Conservation (phyloP, 352 stramenopile genomes). For the Pythium brassicae region DNA sequence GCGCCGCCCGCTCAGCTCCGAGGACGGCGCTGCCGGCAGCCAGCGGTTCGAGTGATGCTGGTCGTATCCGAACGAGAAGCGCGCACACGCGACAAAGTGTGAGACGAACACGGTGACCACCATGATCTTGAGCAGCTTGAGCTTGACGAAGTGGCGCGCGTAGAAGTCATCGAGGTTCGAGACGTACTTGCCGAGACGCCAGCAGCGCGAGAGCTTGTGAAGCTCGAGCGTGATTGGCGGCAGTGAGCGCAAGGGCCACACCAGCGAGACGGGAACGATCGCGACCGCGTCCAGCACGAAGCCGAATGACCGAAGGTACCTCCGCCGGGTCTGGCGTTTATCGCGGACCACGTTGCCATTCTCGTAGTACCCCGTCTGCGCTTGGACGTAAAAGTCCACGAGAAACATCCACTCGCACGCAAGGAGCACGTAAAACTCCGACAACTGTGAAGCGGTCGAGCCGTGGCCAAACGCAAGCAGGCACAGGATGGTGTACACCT, state of each 20-base stretch:
- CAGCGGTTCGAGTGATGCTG: slow-evolving; percentile 39
- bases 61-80: slow-evolving; percentile 59
- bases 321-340: slow-evolving; percentile 22
- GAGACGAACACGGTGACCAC: slow-evolving; percentile 46
- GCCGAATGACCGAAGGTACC: slow-evolving; percentile 42
- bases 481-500: slow-evolving; percentile 53
- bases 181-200: slow-evolving; percentile 40
- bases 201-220: slow-evolving; percentile 42
- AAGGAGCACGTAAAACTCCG: slow-evolving; percentile 21
- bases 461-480: slow-evolving; percentile 43
- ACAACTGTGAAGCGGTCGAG: slow-evolving; percentile 4
- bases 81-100: slow-evolving; percentile 52
- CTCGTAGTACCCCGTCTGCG: slow-evolving; percentile 53
- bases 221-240: slow-evolving; percentile 22
- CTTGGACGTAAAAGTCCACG: slow-evolving; percentile 47
- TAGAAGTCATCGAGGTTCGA: slow-evolving; percentile 56
- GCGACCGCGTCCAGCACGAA: slow-evolving; percentile 48
- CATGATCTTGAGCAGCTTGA: slow-evolving; percentile 49
- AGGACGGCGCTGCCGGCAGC: slow-evolving; percentile 27
- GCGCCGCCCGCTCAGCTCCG: slow-evolving; percentile 19
- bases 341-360: slow-evolving; percentile 55
- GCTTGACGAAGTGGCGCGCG: slow-evolving; percentile 47
- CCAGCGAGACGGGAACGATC: slow-evolving; percentile 36
- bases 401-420: slow-evolving; percentile 44
- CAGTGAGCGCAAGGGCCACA: slow-evolving; percentile 3